These are phyloP conservation scores for Lactifluus subvellereus DNA, from an alignment of 768 basidiomycete species.

Conservation along the genomic window DNA sequence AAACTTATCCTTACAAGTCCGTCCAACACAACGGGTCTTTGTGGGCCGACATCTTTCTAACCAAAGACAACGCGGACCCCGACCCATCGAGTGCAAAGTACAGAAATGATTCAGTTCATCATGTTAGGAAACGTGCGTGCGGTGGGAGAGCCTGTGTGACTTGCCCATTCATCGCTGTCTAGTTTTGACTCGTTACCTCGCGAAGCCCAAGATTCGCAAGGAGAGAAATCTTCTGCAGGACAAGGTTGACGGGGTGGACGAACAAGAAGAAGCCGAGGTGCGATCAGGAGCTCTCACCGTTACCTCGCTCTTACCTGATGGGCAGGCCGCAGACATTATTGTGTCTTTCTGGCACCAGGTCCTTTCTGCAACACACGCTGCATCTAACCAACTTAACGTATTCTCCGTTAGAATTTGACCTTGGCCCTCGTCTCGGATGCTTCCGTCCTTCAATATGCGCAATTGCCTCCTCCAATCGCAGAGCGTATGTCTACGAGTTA, in stretches of 20 bases:
- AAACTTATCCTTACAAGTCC: constrained; percentile 37
- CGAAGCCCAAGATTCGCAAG: constrained; percentile 66
- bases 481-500: constrained; percentile 47
- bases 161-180: constrained; percentile 1
- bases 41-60: constrained; percentile 79
- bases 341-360: constrained; percentile 83
- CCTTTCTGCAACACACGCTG: constrained; percentile 23
- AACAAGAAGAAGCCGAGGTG: constrained; percentile 49
- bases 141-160: constrained; percentile 10
- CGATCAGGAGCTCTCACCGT: constrained; percentile 9
- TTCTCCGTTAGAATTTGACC: constrained; percentile 65
- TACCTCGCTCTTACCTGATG: neutral
- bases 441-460: constrained; percentile 44
- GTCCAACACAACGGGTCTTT: constrained; percentile 75
- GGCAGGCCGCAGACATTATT: constrained; percentile 33
- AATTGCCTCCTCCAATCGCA: constrained; percentile 52
- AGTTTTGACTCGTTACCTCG: constrained; percentile 86
- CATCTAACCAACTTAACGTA: constrained; percentile 3
- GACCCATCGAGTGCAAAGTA: constrained; percentile 54
- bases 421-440: constrained; percentile 76
- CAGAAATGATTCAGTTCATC: constrained; percentile 53
- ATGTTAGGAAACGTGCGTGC: constrained; percentile 66
- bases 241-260: constrained; percentile 36
- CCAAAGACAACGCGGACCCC: constrained; percentile 57
- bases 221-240: constrained; percentile 69